A percentile compares a stretch with the other conserved stretches of the same genome.
Conservation (phyloP, 1,284 basidiomycete species). For the Pseudomicrostroma phylloplanum region DNA sequence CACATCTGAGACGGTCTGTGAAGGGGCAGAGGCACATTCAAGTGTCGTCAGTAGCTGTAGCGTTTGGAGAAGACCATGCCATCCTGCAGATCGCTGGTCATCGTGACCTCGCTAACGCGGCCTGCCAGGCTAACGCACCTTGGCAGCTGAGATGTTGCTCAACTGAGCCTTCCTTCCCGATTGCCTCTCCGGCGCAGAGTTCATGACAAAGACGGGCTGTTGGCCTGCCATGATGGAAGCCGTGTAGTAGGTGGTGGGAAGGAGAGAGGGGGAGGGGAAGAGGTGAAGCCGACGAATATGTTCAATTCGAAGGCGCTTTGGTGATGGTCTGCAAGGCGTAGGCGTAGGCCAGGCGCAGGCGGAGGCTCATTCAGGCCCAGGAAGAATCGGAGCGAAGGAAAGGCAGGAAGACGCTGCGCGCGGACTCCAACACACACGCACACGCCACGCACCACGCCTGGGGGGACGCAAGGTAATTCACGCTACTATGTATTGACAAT, state of each 20-base stretch:
- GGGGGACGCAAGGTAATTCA: too few relatives aligned
- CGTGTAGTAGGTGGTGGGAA: neutral
- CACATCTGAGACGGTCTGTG: constrained; percentile 95
- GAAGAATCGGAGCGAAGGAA: too few relatives aligned
- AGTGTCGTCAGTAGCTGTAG: neutral
- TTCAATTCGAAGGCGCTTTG: neutral
- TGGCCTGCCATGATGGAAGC: constrained; percentile 37
- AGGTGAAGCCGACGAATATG: neutral
- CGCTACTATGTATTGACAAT: too few relatives aligned
- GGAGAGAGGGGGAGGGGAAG: neutral
- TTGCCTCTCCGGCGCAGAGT: constrained; percentile 87
- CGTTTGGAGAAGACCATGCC: neutral
- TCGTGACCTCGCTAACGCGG: too few relatives aligned
- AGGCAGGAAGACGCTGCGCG: too few relatives aligned
- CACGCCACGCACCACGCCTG: too few relatives aligned
- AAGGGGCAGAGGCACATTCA: neutral
- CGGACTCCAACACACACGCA: too few relatives aligned
- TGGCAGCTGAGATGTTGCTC: constrained; percentile 94
- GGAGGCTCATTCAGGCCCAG: too few relatives aligned
- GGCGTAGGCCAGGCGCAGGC: too few relatives aligned
- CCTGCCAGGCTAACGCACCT: constrained; percentile 57
- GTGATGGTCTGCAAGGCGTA: too few relatives aligned
- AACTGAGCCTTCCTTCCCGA: constrained; percentile 91
- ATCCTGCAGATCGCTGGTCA: neutral
- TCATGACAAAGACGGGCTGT: constrained; percentile 48